These are phyloP conservation scores for Lenzites betulinus DNA, from an alignment of 768 basidiomycete species.

Conservation along the genomic window DNA sequence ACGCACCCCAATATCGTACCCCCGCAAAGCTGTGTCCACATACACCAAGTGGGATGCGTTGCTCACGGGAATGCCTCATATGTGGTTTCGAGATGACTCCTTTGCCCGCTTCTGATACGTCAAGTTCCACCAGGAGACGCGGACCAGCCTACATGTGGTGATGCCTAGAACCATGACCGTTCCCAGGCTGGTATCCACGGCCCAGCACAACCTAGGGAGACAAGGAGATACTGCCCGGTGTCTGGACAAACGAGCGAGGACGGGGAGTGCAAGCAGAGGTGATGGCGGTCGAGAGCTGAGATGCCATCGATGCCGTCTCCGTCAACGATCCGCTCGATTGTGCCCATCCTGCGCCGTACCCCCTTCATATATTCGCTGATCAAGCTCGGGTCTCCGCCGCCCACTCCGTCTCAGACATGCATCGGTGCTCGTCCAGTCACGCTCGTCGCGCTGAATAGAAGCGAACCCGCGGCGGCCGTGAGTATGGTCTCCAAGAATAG, in stretches of 20 bases:
- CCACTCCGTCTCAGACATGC: background rate
- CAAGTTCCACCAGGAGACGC: conserved; percentile 1
- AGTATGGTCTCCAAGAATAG: conserved; percentile 15
- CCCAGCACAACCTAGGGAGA: background rate
- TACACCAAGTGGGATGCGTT: background rate
- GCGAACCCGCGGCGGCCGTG: background rate
- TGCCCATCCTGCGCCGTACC: background rate
- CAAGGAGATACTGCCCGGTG: background rate
- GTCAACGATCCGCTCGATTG: conserved; percentile 5
- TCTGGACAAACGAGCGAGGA: conserved; percentile 14
- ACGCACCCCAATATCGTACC: conserved; percentile 16
- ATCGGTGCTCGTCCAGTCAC: background rate
- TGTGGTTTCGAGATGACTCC: background rate
- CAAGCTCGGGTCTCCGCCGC: background rate
- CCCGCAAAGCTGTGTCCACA: conserved; percentile 12
- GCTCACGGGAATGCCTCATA: conserved; percentile 7
- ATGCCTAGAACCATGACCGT: background rate
- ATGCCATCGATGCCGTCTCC: conserved; percentile 4
- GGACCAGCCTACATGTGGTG: background rate
- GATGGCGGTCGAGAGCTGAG: conserved; percentile 12
- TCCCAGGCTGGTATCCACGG: conserved; percentile 6
- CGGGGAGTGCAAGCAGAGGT: background rate
- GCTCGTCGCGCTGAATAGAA: too few relatives aligned
- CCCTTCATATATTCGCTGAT: background rate
- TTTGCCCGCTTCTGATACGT: conserved; percentile 18